These are phyloP conservation scores for Drosera capensis DNA, from an alignment of 148 eudicot genomes.

Conservation along the genomic window DNA sequence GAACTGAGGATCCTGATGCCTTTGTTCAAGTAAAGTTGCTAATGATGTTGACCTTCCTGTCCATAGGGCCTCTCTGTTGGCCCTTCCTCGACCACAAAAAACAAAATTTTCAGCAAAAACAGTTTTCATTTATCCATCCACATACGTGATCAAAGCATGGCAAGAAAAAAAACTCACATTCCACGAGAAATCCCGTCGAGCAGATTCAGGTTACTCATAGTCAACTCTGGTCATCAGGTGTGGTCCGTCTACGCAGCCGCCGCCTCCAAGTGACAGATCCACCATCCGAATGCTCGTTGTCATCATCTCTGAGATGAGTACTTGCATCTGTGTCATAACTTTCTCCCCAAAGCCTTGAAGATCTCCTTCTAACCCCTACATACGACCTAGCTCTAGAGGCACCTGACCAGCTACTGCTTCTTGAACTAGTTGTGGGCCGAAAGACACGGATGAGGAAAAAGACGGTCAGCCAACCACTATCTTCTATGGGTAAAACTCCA, in stretches of 20 bases:
- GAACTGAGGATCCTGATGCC: too few species aligned
- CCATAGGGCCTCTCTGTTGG: too few species aligned
- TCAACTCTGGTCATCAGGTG: slow-evolving; percentile 31
- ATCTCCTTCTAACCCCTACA: slow-evolving; percentile 36
- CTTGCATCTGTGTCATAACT: slow-evolving; percentile 33
- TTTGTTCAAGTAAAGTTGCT: too few species aligned
- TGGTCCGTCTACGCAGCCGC: slow-evolving; percentile 26
- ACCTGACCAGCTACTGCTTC: slow-evolving; percentile 51
- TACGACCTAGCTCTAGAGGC: slow-evolving; percentile 38
- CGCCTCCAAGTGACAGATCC: slow-evolving; percentile 21
- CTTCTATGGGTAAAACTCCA: slow-evolving; percentile 29
- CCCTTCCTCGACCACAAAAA: too few species aligned
- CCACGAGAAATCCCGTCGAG: too few species aligned
- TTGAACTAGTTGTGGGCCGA: slow-evolving; percentile 26
- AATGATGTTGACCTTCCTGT: too few species aligned
- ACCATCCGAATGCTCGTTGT: slow-evolving; percentile 40
- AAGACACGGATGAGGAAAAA: slow-evolving; percentile 45
- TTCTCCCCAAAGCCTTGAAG: slow-evolving; percentile 62
- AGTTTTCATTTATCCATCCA: too few species aligned
- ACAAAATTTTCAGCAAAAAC: too few species aligned
- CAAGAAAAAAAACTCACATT: too few species aligned
- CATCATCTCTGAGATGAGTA: slow-evolving; percentile 28
- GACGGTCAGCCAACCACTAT: slow-evolving; percentile 47
- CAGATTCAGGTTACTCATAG: not conserved
- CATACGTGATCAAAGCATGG: too few species aligned